Evolutionary conservation across 352 stramenopile genomes (phyloP).

Genomic region (Globisporangium nagaii): DNA sequence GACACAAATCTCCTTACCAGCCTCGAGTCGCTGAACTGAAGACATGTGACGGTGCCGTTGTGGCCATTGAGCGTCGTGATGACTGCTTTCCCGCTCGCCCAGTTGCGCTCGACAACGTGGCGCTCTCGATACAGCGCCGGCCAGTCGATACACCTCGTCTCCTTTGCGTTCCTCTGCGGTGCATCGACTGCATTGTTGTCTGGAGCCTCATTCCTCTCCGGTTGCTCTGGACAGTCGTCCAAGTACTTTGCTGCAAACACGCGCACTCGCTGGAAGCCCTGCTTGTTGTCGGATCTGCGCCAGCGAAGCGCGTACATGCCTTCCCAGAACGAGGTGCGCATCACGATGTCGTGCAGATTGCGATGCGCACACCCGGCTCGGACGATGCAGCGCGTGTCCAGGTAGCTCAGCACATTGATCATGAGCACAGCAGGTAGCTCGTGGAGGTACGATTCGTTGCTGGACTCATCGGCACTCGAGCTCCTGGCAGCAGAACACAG

Average conservation of each 20-base stretch:
- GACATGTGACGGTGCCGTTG: slow-evolving; percentile 22
- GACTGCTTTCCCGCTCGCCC: slow-evolving; percentile 13
- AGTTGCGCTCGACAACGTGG: slow-evolving; percentile 21
- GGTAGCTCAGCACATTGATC: slow-evolving; percentile 9
- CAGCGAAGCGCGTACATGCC: slow-evolving; percentile 17
- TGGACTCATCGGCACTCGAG: not conserved
- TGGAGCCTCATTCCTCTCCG: not conserved
- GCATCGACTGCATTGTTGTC: no score
- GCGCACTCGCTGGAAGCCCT: slow-evolving; percentile 3
- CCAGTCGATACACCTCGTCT: slow-evolving; percentile 12
- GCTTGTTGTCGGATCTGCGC: slow-evolving; percentile 7
- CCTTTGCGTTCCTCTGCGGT: no score
- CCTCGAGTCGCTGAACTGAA: slow-evolving; percentile 16
- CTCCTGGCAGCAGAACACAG: not conserved
- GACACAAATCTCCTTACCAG: no score
- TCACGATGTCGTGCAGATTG: slow-evolving; percentile 11
- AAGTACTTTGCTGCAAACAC: slow-evolving; percentile 9
- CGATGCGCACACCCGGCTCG: slow-evolving; percentile 10
- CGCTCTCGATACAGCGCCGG: slow-evolving; percentile 15
- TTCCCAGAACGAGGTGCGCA: slow-evolving; percentile 15
- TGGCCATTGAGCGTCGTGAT: slow-evolving; percentile 25
- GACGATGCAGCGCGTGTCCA: slow-evolving; percentile 12
- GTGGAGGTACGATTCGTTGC: not conserved
- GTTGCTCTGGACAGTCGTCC: not conserved
- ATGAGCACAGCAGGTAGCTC: slow-evolving; percentile 16